These are phyloP conservation scores for Saitozyma sp. DNA, from an alignment of 768 basidiomycete genomes.

Conservation along the genomic window DNA sequence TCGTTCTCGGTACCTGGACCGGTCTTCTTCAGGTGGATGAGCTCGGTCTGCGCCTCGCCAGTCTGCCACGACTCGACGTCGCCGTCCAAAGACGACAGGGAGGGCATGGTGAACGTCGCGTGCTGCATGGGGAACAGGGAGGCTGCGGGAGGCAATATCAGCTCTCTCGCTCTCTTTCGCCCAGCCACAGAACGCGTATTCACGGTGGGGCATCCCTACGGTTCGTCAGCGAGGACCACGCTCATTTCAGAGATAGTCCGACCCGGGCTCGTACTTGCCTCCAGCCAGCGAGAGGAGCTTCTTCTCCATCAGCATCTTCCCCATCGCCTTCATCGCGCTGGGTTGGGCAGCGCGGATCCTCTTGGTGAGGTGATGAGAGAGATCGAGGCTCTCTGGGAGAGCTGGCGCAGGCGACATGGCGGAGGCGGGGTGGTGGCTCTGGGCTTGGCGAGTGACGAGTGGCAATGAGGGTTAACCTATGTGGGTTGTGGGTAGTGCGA, in stretches of 20 bases:
- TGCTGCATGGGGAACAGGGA: constrained; percentile 42
- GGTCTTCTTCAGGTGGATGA: constrained; percentile 31
- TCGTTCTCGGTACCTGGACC: constrained; percentile 31
- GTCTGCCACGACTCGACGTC: constrained; percentile 30
- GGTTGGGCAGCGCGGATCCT: constrained; percentile 20
- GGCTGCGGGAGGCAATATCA: constrained; percentile 10
- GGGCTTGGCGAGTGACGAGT: no score
- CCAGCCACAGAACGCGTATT: no score
- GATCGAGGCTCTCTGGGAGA: constrained; percentile 30
- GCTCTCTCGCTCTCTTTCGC: no score
- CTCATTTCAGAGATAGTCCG: no score
- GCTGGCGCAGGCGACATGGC: constrained; percentile 26
- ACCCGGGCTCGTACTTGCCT: constrained; percentile 9
- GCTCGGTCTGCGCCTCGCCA: constrained; percentile 22
- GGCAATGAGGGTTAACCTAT: no score
- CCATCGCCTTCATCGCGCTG: constrained; percentile 37
- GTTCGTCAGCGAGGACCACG: no score
- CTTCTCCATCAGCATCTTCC: constrained; percentile 18
- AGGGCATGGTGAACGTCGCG: constrained; percentile 36
- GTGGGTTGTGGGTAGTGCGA: no score
- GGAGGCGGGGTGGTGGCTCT: neutral
- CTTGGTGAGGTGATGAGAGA: constrained; percentile 30
- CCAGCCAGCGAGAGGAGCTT: constrained; percentile 29
- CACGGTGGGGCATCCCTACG: constrained; percentile 10
- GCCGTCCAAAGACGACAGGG: constrained; percentile 16